These are phyloP conservation scores for Hypholoma sublateritium DNA, from an alignment of 768 basidiomycete species.

Conservation along the genomic window DNA sequence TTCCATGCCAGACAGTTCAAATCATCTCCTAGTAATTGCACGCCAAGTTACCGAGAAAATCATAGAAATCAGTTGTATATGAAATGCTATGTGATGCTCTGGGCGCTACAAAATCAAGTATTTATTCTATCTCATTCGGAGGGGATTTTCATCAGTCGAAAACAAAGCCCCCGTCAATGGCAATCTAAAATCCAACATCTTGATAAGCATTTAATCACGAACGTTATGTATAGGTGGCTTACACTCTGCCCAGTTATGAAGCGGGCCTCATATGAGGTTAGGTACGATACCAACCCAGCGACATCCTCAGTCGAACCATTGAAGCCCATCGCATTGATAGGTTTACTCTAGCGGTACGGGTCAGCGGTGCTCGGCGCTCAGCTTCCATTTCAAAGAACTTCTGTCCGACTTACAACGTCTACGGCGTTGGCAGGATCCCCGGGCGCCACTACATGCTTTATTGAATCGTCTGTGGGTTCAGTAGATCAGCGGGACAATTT, in stretches of 20 bases:
- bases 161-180: constrained; percentile 4
- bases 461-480: background rate
- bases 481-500: background rate
- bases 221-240: background rate
- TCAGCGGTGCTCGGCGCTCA: no score
- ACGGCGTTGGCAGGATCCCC: background rate
- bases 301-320: constrained; percentile 29
- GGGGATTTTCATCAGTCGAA: background rate
- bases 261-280: constrained; percentile 30
- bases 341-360: background rate
- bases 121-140: background rate
- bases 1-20: no score
- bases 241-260: constrained; percentile 30
- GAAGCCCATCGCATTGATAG: constrained; percentile 14
- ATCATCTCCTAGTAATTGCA: no score
- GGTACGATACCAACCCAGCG: constrained; percentile 31
- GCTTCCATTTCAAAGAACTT: background rate
- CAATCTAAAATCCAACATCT: background rate
- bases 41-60: no score
- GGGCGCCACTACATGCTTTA: background rate
- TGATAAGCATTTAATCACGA: background rate
- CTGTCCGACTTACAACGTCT: background rate
- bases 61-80: no score
- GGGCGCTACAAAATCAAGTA: background rate
- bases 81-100: no score